These are phyloP conservation scores for Spergularia bocconei DNA, from an alignment of 148 eudicot species.

Conservation along the genomic window DNA sequence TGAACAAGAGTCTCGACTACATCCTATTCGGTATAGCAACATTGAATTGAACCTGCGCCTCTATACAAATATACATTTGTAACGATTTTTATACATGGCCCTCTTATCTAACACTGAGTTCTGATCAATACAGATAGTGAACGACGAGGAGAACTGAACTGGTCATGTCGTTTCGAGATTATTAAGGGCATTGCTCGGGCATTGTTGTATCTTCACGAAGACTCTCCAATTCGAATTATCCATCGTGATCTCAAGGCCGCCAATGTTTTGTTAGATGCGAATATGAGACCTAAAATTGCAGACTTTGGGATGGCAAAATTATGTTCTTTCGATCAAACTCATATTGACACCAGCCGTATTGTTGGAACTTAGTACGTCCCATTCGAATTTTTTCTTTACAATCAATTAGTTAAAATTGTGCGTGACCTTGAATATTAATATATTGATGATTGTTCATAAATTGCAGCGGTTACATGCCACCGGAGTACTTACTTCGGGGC, in stretches of 20 bases:
- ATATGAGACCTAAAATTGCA: conserved; percentile 21
- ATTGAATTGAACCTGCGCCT: not conserved
- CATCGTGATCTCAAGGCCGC: conserved; percentile 17
- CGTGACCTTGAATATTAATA: no score
- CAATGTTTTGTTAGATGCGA: conserved; percentile 6
- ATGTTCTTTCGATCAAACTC: conserved; percentile 16
- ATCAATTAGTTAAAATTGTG: no score
- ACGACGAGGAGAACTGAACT: conserved; percentile 12
- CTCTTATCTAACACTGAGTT: no score
- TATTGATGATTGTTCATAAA: no score
- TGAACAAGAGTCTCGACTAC: conserved; percentile 21
- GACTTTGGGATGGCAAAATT: conserved; percentile 23
- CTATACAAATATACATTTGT: not conserved
- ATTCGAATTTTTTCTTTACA: no score
- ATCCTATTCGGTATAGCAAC: conserved; percentile 13
- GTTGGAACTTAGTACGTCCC: conserved; percentile 25
- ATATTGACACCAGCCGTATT: conserved; percentile 2
- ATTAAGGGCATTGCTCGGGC: conserved; percentile 21
- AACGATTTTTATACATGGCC: no score
- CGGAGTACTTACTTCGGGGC: conserved; percentile 21
- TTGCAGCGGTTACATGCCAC: conserved; percentile 19
- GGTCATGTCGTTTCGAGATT: conserved; percentile 18
- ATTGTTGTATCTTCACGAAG: conserved; percentile 24
- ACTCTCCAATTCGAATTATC: conserved; percentile 9
- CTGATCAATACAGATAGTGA: conserved; percentile 10